Conservation (phyloP, 75 land plant genomes). For the Selaginella tamariscina region DNA sequence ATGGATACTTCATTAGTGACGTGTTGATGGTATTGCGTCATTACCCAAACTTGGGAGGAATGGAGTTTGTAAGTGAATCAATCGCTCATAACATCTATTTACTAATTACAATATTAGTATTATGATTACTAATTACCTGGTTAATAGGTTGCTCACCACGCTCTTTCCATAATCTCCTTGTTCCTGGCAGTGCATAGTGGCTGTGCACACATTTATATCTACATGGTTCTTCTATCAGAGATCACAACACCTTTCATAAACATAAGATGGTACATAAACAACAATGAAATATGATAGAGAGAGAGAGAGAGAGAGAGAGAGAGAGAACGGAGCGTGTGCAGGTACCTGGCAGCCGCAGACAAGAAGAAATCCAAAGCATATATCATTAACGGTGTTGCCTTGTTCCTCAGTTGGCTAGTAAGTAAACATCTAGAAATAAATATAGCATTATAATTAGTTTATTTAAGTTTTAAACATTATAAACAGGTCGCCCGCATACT, state of each 20-base stretch:
- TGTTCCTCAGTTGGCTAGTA: slow-evolving; percentile 78
- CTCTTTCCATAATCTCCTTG: slow-evolving; percentile 49
- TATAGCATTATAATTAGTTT: no score
- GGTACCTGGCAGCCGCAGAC: slow-evolving; percentile 55
- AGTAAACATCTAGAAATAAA: slow-evolving; percentile 17
- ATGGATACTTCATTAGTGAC: slow-evolving; percentile 1
- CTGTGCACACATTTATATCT: slow-evolving; percentile 53
- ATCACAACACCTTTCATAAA: slow-evolving; percentile 75
- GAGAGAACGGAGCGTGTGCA: slow-evolving; percentile 10
- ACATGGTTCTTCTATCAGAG: slow-evolving; percentile 68
- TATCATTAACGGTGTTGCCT: slow-evolving; percentile 45
- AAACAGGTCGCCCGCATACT: slow-evolving; percentile 52
- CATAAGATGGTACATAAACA: slow-evolving; percentile 48
- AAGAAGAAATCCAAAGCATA: slow-evolving; percentile 44
- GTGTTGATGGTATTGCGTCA: neutral
- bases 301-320: neutral
- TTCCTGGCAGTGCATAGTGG: slow-evolving; percentile 43
- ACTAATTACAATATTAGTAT: no score
- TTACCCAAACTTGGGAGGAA: slow-evolving; percentile 8
- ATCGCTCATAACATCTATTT: neutral
- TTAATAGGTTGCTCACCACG: slow-evolving; percentile 56
- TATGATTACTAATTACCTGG: neutral
- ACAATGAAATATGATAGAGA: neutral
- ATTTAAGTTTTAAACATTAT: neutral
- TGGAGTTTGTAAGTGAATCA: neutral